These are phyloP conservation scores for Tremella fuciformis DNA, from an alignment of 768 basidiomycete species.

Conservation along the genomic window DNA sequence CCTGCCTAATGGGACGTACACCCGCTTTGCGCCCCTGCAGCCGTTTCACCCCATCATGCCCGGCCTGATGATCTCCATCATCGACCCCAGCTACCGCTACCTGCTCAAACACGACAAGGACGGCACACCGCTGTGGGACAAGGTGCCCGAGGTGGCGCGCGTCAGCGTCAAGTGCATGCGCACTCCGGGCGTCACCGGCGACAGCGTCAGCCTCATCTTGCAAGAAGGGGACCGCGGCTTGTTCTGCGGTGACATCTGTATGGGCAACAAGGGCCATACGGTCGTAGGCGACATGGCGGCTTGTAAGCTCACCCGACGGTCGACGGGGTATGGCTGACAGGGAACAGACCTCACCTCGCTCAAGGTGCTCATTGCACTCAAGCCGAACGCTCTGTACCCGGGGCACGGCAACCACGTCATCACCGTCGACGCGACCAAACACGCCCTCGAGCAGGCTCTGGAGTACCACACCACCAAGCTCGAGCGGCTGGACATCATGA, in stretches of 20 bases:
- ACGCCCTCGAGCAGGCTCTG: slow-evolving; percentile 69
- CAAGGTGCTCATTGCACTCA: slow-evolving; percentile 37
- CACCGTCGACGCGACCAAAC: slow-evolving; percentile 54
- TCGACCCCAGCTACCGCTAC: slow-evolving; percentile 40
- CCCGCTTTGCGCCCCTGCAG: slow-evolving; percentile 39
- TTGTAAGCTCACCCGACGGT: slow-evolving; percentile 50
- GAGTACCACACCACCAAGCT: slow-evolving; percentile 78
- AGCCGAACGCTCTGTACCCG: slow-evolving; percentile 64
- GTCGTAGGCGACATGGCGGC: slow-evolving; percentile 77
- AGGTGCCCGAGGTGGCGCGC: slow-evolving; percentile 37
- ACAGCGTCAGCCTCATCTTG: slow-evolving; percentile 74
- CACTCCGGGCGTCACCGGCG: slow-evolving; percentile 85
- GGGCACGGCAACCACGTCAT: slow-evolving; percentile 78
- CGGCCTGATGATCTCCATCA: slow-evolving; percentile 44
- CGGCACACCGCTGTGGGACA: slow-evolving; percentile 42
- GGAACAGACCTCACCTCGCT: slow-evolving; percentile 46
- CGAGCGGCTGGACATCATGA: slow-evolving; percentile 60
- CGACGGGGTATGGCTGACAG: background rate
- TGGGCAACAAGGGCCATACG: slow-evolving; percentile 78
- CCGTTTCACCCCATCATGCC: slow-evolving; percentile 44
- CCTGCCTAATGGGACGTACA: slow-evolving; percentile 35
- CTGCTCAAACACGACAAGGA: slow-evolving; percentile 40
- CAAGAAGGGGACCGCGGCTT: slow-evolving; percentile 65
- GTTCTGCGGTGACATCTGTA: slow-evolving; percentile 85
- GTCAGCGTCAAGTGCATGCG: slow-evolving; percentile 65